A percentile compares a stretch with the other conserved stretches of the same genome.
phyloP scores from a whole-genome alignment of 352 stramenopile genomes.

The Pythium oligandrum region DNA sequence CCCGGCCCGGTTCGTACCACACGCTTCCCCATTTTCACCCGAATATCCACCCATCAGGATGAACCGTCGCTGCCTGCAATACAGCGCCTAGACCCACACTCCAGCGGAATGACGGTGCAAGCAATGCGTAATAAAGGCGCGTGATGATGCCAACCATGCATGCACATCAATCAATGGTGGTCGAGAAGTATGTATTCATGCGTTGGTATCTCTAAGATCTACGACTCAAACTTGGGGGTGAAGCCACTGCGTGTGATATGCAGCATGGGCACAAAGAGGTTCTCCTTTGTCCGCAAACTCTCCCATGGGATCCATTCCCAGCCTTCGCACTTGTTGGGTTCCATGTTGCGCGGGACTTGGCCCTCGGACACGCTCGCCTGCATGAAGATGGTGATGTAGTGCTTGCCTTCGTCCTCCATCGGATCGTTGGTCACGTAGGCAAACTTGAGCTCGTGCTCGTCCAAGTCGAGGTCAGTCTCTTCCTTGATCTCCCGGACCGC shows the following conservation, averaged over 20 bases:
- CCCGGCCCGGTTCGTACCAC: too few relatives aligned
- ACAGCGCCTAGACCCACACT: too few relatives aligned
- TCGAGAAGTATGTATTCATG: too few relatives aligned
- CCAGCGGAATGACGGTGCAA: too few relatives aligned
- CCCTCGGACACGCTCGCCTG: constrained; percentile 43
- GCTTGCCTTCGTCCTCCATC: constrained; percentile 76
- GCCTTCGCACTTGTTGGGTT: constrained; percentile 78
- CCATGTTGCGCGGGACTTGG: constrained; percentile 67
- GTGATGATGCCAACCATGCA: too few relatives aligned
- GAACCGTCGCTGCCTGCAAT: too few relatives aligned
- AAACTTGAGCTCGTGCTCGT: constrained; percentile 30
- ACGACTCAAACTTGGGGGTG: constrained; percentile 14
- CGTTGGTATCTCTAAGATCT: too few relatives aligned
- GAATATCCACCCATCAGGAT: too few relatives aligned
- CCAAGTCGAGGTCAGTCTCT: constrained; percentile 74
- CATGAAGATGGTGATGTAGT: constrained; percentile 87
- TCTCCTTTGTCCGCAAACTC: constrained; percentile 38
- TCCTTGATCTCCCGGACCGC: constrained; percentile 79
- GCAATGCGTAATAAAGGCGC: too few relatives aligned
- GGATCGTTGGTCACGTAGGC: constrained; percentile 78
- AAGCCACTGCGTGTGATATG: constrained; percentile 66
- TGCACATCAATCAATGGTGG: too few relatives aligned
- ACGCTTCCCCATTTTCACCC: too few relatives aligned
- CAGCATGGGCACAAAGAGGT: constrained; percentile 71
- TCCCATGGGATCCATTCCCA: constrained; percentile 64